Base-by-base conservation (phyloP, 495 filamentous ascomycete genomes). In the Podospora fimiseda region DNA sequence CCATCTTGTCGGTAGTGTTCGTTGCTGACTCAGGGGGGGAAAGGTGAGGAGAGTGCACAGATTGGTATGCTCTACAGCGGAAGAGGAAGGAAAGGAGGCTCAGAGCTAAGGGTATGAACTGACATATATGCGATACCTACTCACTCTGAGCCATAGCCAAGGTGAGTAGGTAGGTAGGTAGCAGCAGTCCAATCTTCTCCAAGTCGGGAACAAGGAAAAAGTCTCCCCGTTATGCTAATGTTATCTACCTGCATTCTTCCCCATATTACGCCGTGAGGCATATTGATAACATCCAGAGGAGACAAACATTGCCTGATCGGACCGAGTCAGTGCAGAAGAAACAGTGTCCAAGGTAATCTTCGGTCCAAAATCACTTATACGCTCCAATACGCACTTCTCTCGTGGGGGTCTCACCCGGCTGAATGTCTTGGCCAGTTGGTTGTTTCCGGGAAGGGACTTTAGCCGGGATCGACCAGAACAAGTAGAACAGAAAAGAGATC, bases 1-100 rank as follows among this genome's bases (percentile, higher is more conserved):
- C 70, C 70, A 73, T 74, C 48, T 63, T 71, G 63, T 18, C 64
- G 21, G 52, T n/a, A n/a, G 21, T 49, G 18, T 44, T 16, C 14
- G 43, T 15, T 38, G 37, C 13, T 43, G 45, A 9, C 9, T 22
- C 9, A 5, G 4, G 21, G 16, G 3, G 13, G 23, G 44, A 2
- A 4, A 47, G 24, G 16, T 47, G 44, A 47, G 20, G n/a, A 8
- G 33, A 37, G 33, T 37, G 33, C 33, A 8, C 33, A 14, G 33
- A 14, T n/a, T n/a, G 33, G n/a, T n/a, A 8, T 8, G 8, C 33
- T 8, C 5, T 7, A 41, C 39, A 9, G 39, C 6, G 18, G 9
- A 14, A 14, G 36, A 24, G 5, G 20, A 42, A 11, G 15, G 13
- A 6, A 44, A 44, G 3, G 13, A 3, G 13, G 42, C 11, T 44